Base-by-base conservation (phyloP, 495 filamentous ascomycete species). In the Apodospora peruviana region DNA sequence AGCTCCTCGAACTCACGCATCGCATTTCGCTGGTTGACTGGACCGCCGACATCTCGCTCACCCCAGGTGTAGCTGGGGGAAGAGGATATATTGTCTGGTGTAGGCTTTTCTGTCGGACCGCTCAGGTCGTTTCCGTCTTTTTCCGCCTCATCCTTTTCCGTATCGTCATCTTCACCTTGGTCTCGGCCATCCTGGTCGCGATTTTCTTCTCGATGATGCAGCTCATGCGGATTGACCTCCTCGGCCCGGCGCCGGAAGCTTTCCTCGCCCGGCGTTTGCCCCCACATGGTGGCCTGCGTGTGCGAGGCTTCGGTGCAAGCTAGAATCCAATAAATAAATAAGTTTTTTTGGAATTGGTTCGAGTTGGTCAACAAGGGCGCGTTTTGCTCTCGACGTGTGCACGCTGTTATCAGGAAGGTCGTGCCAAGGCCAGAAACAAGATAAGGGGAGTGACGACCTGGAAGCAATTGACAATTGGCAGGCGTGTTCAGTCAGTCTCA, bases 1-100 rank as follows among this genome's bases (percentile, higher is more conserved):
- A 93, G 76, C 4, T 79, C 79, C 47, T 88, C 80, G 48, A 82
- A 83, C 37, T 90, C 81, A 45, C 84, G 80, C 78, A 86, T 84
- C 18, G 88, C 86, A 43, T 71, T 63, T 14, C 69, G 68, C 45
- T 81, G 74, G 58, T 75, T 80, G 51, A 88, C 77, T 5, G 79
- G 78, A 10, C 79, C 78, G 12, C 85, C 84, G 23, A 66, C 58
- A 58, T 87, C 80, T 20, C 79, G 70, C 60, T 93, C 88, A 20
- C 88, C 88, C 88, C 88, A 93, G 17, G 80, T 84, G 37, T 85
- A 85, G 22, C 81, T 74, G 34, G 18, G 45, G 5, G 37, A 18
- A 21, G 21, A 20, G 3, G 49, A 43, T 10, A 16, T 4, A n/a
- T 22, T 14, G 4, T 59, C 53, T 2, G 56, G 50, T 35, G 20